Evolutionary conservation across 768 basidiomycete genomes (phyloP), one percentile per base, ranked within the genome.

Genomic region (Butyriboletus loyo): DNA sequence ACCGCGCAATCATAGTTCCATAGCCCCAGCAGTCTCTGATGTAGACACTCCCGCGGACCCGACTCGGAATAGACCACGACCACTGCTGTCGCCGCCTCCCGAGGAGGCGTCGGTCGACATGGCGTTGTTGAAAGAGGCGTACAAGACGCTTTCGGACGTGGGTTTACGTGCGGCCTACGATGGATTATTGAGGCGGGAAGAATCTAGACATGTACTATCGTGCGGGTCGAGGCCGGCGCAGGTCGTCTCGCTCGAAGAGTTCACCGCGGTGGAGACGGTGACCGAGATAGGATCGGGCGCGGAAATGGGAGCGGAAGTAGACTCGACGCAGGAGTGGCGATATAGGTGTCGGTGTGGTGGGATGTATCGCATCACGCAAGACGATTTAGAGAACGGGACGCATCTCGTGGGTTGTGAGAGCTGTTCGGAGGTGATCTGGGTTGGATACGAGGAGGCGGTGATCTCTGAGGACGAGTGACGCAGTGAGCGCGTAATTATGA

Each of bases 341-440:
- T 77, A 89, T 63, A 55, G 68, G 5, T 92, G 90, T 70, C 82
- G 91, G 19, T 93, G 91, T 60, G 87, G 89, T 39, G 86, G 86
- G 7, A 53, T 42, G 19, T 92, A 90, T 61, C 69, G 60, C 34
- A 81, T 92, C 50, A 74, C 73, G 0, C 76, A 77, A 48, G 67
- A 59, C 2, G 77, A 85, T 45, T 78, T 92, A 75, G 89, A 92
- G 53, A 69, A 69, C 2, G 91, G 82, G n/a, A 73, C 74, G 44
- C 90, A 92, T 65, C 75, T 92, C 7, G 72, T 90, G 10, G 83
- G 78, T 2, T 93, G 91, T 57, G 79, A 71, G 49, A 80, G 81
- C 48, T 92, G 90, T 64, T 93, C 91, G 15, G 91, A 92, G 67
- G 82, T 81, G 9, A 73, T 92, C 1, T 92, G 89, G 44, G 87